These are phyloP conservation scores for Phanerodontia chrysosporium DNA, from an alignment of 768 basidiomycete genomes.

Conservation along the genomic window DNA sequence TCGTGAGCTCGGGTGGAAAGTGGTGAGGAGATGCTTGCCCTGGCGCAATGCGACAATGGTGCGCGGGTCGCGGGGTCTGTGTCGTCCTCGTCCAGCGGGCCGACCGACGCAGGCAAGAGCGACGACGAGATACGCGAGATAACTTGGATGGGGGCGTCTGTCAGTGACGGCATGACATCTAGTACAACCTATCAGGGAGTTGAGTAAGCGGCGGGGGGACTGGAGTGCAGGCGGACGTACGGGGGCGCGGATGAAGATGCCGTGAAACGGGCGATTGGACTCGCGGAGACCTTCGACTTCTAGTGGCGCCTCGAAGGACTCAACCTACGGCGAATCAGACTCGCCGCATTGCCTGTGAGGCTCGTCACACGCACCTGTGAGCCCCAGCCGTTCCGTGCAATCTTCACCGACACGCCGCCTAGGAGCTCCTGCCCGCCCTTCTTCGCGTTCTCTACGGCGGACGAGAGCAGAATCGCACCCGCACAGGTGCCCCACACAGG, in stretches of 20 bases:
- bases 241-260: slow-evolving; percentile 93
- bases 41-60: slow-evolving; percentile 83
- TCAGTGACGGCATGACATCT: slow-evolving; percentile 38
- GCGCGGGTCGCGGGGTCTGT: slow-evolving; percentile 52
- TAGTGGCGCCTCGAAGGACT: slow-evolving; percentile 85
- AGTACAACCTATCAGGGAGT: slow-evolving; percentile 55
- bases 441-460: slow-evolving; percentile 70
- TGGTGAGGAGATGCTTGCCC: slow-evolving; percentile 80
- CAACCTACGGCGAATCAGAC: slow-evolving; percentile 49
- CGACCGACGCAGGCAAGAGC: slow-evolving; percentile 39
- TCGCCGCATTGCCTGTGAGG: neutral
- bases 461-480: slow-evolving; percentile 85
- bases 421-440: slow-evolving; percentile 86
- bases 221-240: slow-evolving; percentile 30
- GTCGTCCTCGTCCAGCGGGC: slow-evolving; percentile 37
- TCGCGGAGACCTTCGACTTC: slow-evolving; percentile 58
- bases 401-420: slow-evolving; percentile 72
- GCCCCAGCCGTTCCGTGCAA: slow-evolving; percentile 92
- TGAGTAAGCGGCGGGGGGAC: neutral
- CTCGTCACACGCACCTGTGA: slow-evolving; percentile 57
- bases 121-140: slow-evolving; percentile 64
- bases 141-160: slow-evolving; percentile 59
- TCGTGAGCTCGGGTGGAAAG: slow-evolving; percentile 91
- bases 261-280: slow-evolving; percentile 61
- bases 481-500: slow-evolving; percentile 96